phyloP scores from a whole-genome alignment of 1,139 yeast species.

The Nakaseomyces bracarensis region DNA sequence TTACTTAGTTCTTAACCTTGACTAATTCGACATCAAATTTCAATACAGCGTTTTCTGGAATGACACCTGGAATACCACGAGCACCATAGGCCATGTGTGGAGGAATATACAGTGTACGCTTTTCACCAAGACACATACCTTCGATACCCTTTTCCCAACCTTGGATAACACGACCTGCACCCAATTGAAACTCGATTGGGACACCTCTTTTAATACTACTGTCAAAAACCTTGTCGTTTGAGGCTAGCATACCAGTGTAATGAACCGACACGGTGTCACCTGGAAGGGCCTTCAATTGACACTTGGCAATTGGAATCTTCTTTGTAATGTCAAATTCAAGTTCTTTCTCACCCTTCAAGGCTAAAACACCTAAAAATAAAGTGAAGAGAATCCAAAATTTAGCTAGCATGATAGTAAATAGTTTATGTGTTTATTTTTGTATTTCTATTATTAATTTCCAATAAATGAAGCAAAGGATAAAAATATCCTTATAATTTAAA shows the following conservation, averaged over 20 bases:
- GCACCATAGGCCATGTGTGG: conserved; percentile 70
- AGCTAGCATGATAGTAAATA: conserved; percentile 1
- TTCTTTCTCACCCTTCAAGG: conserved; percentile 19
- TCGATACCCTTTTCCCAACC: conserved; percentile 85
- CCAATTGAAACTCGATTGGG: conserved; percentile 64
- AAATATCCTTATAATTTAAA: background rate
- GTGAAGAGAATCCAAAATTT: conserved; percentile 9
- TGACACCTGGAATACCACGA: conserved; percentile 64
- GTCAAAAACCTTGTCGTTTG: conserved; percentile 65
- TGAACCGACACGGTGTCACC: conserved; percentile 69
- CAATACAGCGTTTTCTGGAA: conserved; percentile 68
- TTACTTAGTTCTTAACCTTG: conserved; percentile 3
- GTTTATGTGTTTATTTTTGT: background rate
- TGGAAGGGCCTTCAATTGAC: conserved; percentile 45
- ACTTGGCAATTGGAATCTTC: conserved; percentile 42
- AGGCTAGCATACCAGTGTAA: conserved; percentile 57
- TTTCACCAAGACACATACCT: conserved; percentile 82
- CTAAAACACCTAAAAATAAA: conserved; percentile 12
- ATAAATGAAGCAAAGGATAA: background rate
- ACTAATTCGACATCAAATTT: conserved; percentile 52
- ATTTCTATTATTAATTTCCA: too few species aligned
- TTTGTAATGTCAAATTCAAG: conserved; percentile 37
- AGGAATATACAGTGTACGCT: conserved; percentile 70
- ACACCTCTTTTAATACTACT: conserved; percentile 55
- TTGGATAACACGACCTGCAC: conserved; percentile 66